These are phyloP conservation scores for Purshia tridentata DNA, from an alignment of 306 rosid genomes.

Conservation along the genomic window DNA sequence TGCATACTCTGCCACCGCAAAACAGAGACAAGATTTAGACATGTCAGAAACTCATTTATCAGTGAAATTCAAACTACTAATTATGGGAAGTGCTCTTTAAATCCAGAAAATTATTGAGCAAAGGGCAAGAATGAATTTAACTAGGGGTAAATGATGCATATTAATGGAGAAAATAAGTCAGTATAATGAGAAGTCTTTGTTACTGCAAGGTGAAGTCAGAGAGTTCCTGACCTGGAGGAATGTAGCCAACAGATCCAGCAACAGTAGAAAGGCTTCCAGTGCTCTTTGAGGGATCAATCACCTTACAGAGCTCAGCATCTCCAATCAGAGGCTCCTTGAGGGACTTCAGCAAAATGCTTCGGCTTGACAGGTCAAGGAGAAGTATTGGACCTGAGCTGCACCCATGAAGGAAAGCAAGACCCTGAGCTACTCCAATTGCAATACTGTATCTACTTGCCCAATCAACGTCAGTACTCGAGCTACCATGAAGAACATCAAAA, in stretches of 20 bases:
- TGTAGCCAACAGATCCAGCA: slow-evolving; percentile 93
- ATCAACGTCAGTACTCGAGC: slow-evolving; percentile 49
- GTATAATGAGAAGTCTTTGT: neutral
- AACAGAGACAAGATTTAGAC: slow-evolving; percentile 12
- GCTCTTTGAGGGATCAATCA: slow-evolving; percentile 86
- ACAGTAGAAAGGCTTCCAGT: slow-evolving; percentile 77
- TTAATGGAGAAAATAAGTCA: neutral
- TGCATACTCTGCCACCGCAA: slow-evolving; percentile 72
- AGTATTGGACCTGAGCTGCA: slow-evolving; percentile 64
- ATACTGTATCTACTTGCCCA: slow-evolving; percentile 88
- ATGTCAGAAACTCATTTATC: neutral
- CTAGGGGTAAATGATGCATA: neutral
- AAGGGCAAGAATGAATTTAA: neutral
- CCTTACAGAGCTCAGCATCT: slow-evolving; percentile 81
- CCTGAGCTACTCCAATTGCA: slow-evolving; percentile 93
- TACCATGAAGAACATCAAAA: slow-evolving; percentile 65
- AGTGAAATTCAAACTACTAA: too few species aligned
- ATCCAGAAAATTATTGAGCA: neutral
- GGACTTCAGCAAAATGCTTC: slow-evolving; percentile 77
- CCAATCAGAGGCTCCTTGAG: slow-evolving; percentile 91
- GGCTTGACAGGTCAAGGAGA: slow-evolving; percentile 80
- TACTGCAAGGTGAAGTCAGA: neutral
- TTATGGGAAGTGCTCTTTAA: neutral
- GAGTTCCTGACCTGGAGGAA: slow-evolving; percentile 82
- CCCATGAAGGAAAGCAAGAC: slow-evolving; percentile 87